Evolutionary conservation across 2,329 filamentous ascomycete species (phyloP).

Genomic region (Fusarium torulosum): DNA sequence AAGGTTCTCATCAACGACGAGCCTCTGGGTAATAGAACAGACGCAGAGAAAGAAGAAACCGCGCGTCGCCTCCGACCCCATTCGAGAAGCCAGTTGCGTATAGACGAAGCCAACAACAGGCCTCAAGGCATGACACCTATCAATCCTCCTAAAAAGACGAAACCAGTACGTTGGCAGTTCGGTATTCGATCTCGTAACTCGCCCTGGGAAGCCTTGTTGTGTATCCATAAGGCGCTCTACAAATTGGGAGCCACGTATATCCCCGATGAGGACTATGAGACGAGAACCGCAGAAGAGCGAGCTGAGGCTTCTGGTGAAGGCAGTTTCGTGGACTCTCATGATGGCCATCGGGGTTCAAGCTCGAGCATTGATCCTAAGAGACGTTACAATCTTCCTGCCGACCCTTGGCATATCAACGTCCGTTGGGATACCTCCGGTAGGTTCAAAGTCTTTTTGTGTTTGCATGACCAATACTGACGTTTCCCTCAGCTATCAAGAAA

Average conservation of each 20-base stretch:
- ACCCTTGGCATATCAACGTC: slow-evolving; percentile 94
- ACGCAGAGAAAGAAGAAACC: slow-evolving; percentile 84
- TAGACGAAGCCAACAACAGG: slow-evolving; percentile 72
- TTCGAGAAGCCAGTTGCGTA: slow-evolving; percentile 75
- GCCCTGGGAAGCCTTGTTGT: slow-evolving; percentile 92
- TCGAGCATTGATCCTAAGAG: slow-evolving; percentile 64
- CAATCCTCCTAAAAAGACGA: slow-evolving; percentile 75
- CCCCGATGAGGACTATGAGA: slow-evolving; percentile 70
- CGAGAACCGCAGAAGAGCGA: slow-evolving; percentile 59
- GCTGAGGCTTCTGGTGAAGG: slow-evolving; percentile 54
- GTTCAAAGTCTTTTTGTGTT: slow-evolving; percentile 53
- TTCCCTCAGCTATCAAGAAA: slow-evolving; percentile 48
- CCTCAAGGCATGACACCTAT: slow-evolving; percentile 74
- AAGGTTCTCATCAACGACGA: slow-evolving; percentile 62
- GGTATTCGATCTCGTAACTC: slow-evolving; percentile 95
- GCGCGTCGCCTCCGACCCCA: slow-evolving; percentile 87
- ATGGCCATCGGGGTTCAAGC: slow-evolving; percentile 54
- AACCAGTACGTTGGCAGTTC: slow-evolving; percentile 96
- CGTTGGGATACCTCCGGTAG: slow-evolving; percentile 88
- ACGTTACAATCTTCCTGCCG: slow-evolving; percentile 87
- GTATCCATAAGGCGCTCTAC: slow-evolving; percentile 91
- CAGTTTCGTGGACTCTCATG: slow-evolving; percentile 58
- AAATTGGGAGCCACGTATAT: slow-evolving; percentile 94
- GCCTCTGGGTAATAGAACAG: slow-evolving; percentile 65
- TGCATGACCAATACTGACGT: slow-evolving; percentile 25